A percentile compares a stretch with the other conserved stretches of the same genome.
phyloP scores from a whole-genome alignment of 495 filamentous ascomycete genomes.

The Chaetomidium leptoderma region DNA sequence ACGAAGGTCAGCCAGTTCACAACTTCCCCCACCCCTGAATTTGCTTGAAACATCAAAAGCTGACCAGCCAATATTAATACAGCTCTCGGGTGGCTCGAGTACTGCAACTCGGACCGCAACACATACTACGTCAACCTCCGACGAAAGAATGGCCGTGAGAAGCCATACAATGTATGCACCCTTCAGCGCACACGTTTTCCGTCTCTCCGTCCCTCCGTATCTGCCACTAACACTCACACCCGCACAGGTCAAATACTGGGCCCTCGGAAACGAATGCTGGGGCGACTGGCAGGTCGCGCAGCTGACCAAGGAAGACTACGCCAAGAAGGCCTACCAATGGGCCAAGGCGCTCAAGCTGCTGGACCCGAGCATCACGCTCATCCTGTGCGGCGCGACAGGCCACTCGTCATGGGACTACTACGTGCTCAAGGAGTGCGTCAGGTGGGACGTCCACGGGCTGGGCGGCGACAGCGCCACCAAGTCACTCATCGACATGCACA shows the following conservation, averaged over 20 bases:
- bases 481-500: conserved; percentile 61
- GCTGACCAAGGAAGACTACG: conserved; percentile 69
- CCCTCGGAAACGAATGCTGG: conserved; percentile 68
- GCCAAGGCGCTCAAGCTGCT: conserved; percentile 74
- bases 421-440: conserved; percentile 64
- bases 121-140: conserved; percentile 77
- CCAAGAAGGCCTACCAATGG: conserved; percentile 74
- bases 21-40: background rate
- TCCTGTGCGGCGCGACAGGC: conserved; percentile 70
- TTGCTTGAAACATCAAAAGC: too few relatives aligned
- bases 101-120: conserved; percentile 68
- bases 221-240: background rate
- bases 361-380: conserved; percentile 60
- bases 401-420: conserved; percentile 66
- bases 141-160: conserved; percentile 62
- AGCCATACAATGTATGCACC: conserved; percentile 63
- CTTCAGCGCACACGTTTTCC: too few relatives aligned
- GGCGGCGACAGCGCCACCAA: conserved; percentile 2
- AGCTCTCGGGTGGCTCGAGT: conserved; percentile 73
- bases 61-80: background rate
- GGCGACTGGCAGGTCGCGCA: conserved; percentile 79
- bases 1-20: conserved; percentile 46
- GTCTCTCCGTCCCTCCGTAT: background rate
- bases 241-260: conserved; percentile 49
- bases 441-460: conserved; percentile 25